Conservation (phyloP, 805 yeast genomes). For the Teunomyces funiuensis region DNA sequence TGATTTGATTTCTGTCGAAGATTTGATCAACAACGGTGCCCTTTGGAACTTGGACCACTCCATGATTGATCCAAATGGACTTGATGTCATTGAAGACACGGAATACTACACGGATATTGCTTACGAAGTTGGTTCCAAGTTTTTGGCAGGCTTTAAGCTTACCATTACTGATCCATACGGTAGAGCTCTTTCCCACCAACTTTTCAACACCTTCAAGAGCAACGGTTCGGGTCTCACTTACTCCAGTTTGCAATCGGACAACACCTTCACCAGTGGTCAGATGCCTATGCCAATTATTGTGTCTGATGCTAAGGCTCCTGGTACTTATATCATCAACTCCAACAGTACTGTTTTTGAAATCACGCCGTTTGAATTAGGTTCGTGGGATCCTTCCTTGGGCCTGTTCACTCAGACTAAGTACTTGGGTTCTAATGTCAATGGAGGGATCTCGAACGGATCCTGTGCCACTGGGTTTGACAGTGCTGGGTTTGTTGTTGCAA, state of each 20-base stretch:
- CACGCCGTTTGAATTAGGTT: conserved; percentile 57
- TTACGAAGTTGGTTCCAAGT: conserved; percentile 24
- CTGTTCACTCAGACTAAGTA: conserved; percentile 67
- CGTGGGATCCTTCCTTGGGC: conserved; percentile 79
- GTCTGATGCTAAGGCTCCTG: conserved; percentile 40
- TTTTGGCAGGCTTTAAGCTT: conserved; percentile 33
- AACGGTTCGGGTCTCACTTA: conserved; percentile 25
- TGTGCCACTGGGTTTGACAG: conserved; percentile 78
- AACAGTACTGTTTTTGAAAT: conserved; percentile 42
- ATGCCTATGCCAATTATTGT: conserved; percentile 44
- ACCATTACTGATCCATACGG: conserved; percentile 44
- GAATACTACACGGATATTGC: conserved; percentile 42
- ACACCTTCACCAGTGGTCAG: conserved; percentile 26
- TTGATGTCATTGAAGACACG: conserved; percentile 5
- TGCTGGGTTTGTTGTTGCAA: conserved; percentile 78
- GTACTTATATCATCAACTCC: conserved; percentile 25
- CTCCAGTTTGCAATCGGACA: conserved; percentile 15
- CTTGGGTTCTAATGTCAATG: conserved; percentile 62
- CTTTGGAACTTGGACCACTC: conserved; percentile 19
- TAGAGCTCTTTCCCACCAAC: conserved; percentile 34
- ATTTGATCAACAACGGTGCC: conserved; percentile 13
- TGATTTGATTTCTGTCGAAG: conserved; percentile 18
- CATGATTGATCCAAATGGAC: conserved; percentile 14
- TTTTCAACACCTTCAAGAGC: conserved; percentile 20
- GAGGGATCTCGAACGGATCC: conserved; percentile 53